Conservation (phyloP, 140 eudicot genomes). For the Oenanthe javanica region DNA sequence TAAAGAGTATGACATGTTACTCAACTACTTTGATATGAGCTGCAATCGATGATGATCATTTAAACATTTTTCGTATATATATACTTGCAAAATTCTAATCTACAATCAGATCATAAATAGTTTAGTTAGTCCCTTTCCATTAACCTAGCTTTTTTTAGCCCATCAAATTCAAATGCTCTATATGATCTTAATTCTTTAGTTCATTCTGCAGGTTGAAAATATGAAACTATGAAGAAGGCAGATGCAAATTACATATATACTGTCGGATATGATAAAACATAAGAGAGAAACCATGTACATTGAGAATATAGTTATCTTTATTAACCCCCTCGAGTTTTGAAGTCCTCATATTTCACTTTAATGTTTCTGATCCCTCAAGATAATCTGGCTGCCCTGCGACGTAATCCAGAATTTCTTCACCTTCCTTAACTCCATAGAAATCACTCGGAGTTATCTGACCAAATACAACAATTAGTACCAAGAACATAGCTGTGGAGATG, state of each 20-base stretch:
- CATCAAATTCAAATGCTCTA: too few species aligned
- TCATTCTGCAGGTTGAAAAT: not conserved
- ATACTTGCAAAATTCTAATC: not conserved
- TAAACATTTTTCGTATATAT: too few species aligned
- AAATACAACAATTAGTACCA: conserved; percentile 21
- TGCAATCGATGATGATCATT: not conserved
- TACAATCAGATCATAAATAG: not conserved
- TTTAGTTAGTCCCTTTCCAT: not conserved
- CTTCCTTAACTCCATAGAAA: conserved; percentile 13
- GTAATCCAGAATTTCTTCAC: conserved; percentile 26
- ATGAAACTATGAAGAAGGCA: not conserved
- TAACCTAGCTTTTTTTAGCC: not conserved
- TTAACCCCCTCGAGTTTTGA: not conserved
- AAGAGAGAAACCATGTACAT: not conserved
- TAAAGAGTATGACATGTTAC: not conserved
- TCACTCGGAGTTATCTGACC: conserved; percentile 21
- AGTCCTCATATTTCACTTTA: not conserved
- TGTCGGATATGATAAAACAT: not conserved
- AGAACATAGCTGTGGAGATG: conserved; percentile 36
- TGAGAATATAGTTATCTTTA: not conserved
- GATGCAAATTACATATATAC: not conserved
- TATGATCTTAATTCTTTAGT: not conserved
- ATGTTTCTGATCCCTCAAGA: conserved; percentile 8
- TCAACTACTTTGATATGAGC: not conserved
- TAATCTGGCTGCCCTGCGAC: conserved; percentile 22